Base-by-base conservation (phyloP, 306 rosid species). In the Lablab purpureus region DNA sequence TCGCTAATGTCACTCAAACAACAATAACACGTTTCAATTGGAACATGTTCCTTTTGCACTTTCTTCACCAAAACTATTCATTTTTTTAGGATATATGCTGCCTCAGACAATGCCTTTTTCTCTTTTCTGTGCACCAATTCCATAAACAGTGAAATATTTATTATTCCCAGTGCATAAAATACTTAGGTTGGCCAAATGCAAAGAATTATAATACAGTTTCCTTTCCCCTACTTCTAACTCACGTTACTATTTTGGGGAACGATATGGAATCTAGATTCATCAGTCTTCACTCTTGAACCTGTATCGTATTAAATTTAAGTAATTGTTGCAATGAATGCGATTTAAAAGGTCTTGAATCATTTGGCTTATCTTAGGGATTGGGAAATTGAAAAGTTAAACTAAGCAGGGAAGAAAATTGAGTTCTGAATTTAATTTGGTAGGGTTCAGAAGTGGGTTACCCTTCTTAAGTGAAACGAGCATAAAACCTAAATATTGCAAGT, bases 31-130 rank as follows among this genome's bases (percentile, higher is more conserved):
- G 80, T 41, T 76, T 50, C 81, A 25, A 50, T 65, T 78, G 76
- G 87, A 74, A 40, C 71, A 77, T 88, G 84, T 82, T 59, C 77
- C 1, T 77, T 79, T 81, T 83, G 84, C 68, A 30, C 77, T 71
- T 80, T 84, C 75, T 76, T 55, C 7, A 51, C 67, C 85, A 40
- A 73, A 67, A 46, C 51, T 65, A 3, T 2, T 10, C 4, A 22
- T 23, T 17, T 1, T 68, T 75, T n/a, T 11, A 67, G 74, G 58
- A 76, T 62, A 76, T 74, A 65, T 77, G 62, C 86, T 71, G 34
- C 52, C 27, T n/a, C 37, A 6, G 22, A 51, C 49, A 34, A 36
- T 15, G 55, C 51, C 7, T 3, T 50, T 37, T 59, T 19, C 30
- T 32, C 56, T 56, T 78, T 45, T 12, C 21, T 21, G n/a, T 56